Evolutionary conservation across 768 basidiomycete genomes (phyloP).

Genomic region (Chalciporus chontae): DNA sequence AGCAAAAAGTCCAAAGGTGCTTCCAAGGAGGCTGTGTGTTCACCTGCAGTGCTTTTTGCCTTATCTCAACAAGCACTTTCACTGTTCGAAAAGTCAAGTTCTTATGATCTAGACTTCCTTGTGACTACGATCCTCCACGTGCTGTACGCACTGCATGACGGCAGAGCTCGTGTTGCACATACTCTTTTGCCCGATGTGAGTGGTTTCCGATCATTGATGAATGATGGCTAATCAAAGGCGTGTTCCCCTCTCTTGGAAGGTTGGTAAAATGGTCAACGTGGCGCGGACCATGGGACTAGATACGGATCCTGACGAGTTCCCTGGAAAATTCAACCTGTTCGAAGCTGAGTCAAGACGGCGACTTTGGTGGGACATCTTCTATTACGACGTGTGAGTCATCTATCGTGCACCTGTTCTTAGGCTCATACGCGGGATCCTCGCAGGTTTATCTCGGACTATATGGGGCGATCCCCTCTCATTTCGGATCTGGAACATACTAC

Average conservation of each 20-base stretch:
- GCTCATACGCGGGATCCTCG: slow-evolving; percentile 12
- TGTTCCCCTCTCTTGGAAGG: slow-evolving; percentile 31
- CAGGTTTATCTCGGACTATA: slow-evolving; percentile 68
- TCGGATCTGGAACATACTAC: slow-evolving; percentile 52
- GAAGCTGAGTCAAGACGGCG: slow-evolving; percentile 51
- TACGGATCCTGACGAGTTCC: slow-evolving; percentile 53
- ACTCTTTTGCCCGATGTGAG: slow-evolving; percentile 27
- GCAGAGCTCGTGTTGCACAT: slow-evolving; percentile 40
- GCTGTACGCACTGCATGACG: slow-evolving; percentile 50
- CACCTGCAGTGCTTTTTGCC: slow-evolving; percentile 40
- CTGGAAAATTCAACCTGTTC: slow-evolving; percentile 44
- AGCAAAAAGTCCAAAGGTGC: slow-evolving; percentile 27
- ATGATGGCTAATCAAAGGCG: slow-evolving; percentile 17
- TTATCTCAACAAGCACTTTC: slow-evolving; percentile 48
- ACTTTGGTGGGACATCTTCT: slow-evolving; percentile 79
- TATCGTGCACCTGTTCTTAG: neutral
- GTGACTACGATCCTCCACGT: slow-evolving; percentile 58
- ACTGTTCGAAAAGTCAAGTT: slow-evolving; percentile 38
- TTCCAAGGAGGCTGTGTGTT: slow-evolving; percentile 27
- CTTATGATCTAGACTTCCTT: slow-evolving; percentile 56
- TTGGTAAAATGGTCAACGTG: slow-evolving; percentile 66
- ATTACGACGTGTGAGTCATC: slow-evolving; percentile 69
- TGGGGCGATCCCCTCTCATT: slow-evolving; percentile 62
- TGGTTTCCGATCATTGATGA: slow-evolving; percentile 24
- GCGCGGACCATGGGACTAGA: slow-evolving; percentile 63